Conservation (phyloP, 306 rosid species). For the Trifolium fragiferum region DNA sequence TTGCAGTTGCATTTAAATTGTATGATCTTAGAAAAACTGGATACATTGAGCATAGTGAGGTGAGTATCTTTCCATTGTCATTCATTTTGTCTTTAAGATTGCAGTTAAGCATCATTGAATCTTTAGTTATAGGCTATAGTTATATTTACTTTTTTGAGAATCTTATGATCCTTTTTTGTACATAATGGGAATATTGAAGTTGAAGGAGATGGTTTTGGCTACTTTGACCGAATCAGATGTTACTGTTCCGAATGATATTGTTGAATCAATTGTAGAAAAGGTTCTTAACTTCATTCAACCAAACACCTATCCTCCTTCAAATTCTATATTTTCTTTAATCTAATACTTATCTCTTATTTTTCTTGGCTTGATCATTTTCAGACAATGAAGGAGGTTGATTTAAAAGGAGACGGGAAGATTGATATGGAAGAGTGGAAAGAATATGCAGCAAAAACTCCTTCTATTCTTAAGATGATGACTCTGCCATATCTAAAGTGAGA, state of each 20-base stretch:
- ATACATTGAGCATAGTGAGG: conserved; percentile 62
- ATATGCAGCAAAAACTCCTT: conserved; percentile 58
- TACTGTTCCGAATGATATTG: conserved; percentile 53
- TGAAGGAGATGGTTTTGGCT: conserved; percentile 83
- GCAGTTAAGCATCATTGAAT: not conserved
- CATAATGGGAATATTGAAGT: conserved; percentile 44
- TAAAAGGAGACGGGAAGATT: conserved; percentile 75
- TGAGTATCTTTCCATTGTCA: conserved; percentile 30
- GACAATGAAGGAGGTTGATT: conserved; percentile 69
- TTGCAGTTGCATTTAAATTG: conserved; percentile 75
- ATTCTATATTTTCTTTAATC: conserved; percentile 17
- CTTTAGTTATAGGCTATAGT: not conserved
- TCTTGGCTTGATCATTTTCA: conserved; percentile 33
- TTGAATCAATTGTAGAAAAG: conserved; percentile 70
- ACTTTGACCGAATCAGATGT: conserved; percentile 65
- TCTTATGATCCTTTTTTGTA: conserved; percentile 19
- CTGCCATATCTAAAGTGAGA: conserved; percentile 74
- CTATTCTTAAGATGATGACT: conserved; percentile 73
- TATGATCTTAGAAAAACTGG: conserved; percentile 74
- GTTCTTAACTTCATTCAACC: conserved; percentile 38
- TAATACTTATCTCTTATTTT: conserved; percentile 1
- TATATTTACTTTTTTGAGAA: conserved; percentile 18
- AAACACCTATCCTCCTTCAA: not conserved
- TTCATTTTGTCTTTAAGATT: conserved; percentile 2
- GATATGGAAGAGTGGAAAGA: conserved; percentile 74